phyloP scores from a whole-genome alignment of 2,329 filamentous ascomycete genomes.

The Nemania bipapillata region DNA sequence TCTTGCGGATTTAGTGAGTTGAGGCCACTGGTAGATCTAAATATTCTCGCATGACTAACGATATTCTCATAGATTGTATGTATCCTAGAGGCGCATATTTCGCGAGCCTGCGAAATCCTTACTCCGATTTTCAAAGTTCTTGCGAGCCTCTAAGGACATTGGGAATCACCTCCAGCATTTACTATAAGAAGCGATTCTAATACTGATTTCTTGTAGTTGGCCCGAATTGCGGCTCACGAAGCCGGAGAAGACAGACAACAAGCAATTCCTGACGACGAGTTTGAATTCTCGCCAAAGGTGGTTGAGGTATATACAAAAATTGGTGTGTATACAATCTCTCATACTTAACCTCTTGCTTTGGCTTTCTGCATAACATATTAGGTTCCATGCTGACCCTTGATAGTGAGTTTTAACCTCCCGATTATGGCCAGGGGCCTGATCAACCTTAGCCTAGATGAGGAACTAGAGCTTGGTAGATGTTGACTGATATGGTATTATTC shows the following conservation, averaged over 20 bases:
- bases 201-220: conserved; percentile 58
- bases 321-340: conserved; percentile 41
- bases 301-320: conserved; percentile 93
- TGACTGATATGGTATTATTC: conserved; percentile 26
- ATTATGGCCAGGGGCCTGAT: background rate
- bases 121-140: background rate
- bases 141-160: background rate
- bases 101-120: background rate
- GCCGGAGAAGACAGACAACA: conserved; percentile 65
- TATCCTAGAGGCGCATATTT: background rate
- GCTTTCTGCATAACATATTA: background rate
- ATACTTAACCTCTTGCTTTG: background rate
- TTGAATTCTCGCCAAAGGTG: conserved; percentile 89
- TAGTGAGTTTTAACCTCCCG: conserved; percentile 26
- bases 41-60: conserved; percentile 9
- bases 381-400: conserved; percentile 6
- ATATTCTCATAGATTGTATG: conserved; percentile 31
- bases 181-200: conserved; percentile 11
- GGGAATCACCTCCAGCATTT: background rate
- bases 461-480: conserved; percentile 11
- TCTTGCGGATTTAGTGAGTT: conserved; percentile 82
- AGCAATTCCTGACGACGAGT: conserved; percentile 75
- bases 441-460: background rate
- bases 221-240: conserved; percentile 94
- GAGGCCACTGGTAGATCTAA: background rate